Percentiles rank a stretch among this genome's conserved stretches.
phyloP scores from a whole-genome alignment of 2,329 filamentous ascomycete species.

The Talaromyces funiculosus region DNA sequence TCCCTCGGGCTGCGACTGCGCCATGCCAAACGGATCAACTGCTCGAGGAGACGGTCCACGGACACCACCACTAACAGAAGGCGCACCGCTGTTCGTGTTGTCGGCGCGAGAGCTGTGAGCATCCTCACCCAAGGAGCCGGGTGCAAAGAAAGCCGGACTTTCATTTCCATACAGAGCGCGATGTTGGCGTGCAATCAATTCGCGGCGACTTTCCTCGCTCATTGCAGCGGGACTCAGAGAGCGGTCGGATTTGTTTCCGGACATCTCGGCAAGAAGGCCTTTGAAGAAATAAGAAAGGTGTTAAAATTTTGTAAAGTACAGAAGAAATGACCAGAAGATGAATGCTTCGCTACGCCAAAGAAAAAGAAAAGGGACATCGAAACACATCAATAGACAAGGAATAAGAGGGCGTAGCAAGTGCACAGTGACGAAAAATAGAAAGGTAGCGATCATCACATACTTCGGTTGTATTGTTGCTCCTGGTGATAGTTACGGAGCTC shows the following conservation, averaged over 20 bases:
- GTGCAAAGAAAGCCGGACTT: conserved; percentile 61
- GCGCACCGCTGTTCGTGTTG: conserved; percentile 58
- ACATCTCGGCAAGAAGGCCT: conserved; percentile 63
- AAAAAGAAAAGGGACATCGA: conserved; percentile 29
- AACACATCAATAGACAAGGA: conserved; percentile 33
- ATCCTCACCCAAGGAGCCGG: conserved; percentile 63
- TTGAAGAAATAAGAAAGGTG: conserved; percentile 37
- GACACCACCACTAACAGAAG: conserved; percentile 54
- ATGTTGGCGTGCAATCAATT: conserved; percentile 92
- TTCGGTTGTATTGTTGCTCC: conserved; percentile 99
- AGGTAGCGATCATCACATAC: conserved; percentile 52
- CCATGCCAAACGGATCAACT: conserved; percentile 62
- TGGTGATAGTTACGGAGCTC: conserved; percentile 99
- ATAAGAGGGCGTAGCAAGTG: conserved; percentile 8
- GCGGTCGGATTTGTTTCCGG: conserved; percentile 74
- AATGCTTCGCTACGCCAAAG: conserved; percentile 35
- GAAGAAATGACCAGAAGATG: conserved; percentile 16
- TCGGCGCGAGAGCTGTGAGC: conserved; percentile 52
- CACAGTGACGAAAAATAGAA: conserved; percentile 17
- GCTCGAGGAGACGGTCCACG: conserved; percentile 75
- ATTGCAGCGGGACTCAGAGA: conserved; percentile 77
- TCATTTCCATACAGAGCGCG: conserved; percentile 83
- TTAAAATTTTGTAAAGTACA: conserved; percentile 43
- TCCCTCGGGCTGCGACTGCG: conserved; percentile 48
- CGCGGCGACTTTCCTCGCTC: conserved; percentile 93